Evolutionary conservation across 805 yeast species (phyloP).

Genomic region (Metschnikowia picachoensis): DNA sequence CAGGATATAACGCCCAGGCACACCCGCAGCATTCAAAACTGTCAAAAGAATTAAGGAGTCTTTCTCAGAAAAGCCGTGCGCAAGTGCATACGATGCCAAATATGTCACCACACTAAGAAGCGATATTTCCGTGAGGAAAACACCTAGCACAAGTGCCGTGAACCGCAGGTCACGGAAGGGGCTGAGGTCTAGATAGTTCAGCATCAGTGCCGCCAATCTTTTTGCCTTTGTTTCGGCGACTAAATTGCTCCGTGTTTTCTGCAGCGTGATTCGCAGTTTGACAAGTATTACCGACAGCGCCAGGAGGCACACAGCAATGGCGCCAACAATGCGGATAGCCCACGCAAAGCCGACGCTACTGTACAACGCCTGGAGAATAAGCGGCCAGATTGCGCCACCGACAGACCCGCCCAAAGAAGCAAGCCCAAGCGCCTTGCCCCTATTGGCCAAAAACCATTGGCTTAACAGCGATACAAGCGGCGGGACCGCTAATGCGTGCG

Average conservation of each 20-base stretch:
- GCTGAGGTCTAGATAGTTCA: conserved; percentile 33
- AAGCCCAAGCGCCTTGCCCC: conserved; percentile 61
- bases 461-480: conserved; percentile 60
- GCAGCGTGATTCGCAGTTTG: conserved; percentile 23
- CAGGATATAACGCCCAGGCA: conserved; percentile 53
- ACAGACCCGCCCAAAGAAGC: conserved; percentile 65
- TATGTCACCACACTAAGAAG: conserved; percentile 51
- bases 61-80: conserved; percentile 44
- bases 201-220: background rate
- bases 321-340: conserved; percentile 50
- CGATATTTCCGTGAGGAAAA: conserved; percentile 48
- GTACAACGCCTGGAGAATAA: conserved; percentile 45
- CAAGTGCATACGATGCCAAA: conserved; percentile 53
- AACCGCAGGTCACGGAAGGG: conserved; percentile 38
- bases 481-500: conserved; percentile 56
- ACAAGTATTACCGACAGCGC: conserved; percentile 23
- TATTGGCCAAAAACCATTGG: conserved; percentile 59
- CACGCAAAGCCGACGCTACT: conserved; percentile 52
- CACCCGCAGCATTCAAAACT: conserved; percentile 43
- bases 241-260: background rate
- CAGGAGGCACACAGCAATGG: conserved; percentile 28
- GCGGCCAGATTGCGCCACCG: conserved; percentile 62
- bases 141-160: conserved; percentile 35
- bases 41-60: conserved; percentile 44
- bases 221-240: background rate